phyloP scores from a whole-genome alignment of 495 filamentous ascomycete species.

The Penicillium ochrochloron region DNA sequence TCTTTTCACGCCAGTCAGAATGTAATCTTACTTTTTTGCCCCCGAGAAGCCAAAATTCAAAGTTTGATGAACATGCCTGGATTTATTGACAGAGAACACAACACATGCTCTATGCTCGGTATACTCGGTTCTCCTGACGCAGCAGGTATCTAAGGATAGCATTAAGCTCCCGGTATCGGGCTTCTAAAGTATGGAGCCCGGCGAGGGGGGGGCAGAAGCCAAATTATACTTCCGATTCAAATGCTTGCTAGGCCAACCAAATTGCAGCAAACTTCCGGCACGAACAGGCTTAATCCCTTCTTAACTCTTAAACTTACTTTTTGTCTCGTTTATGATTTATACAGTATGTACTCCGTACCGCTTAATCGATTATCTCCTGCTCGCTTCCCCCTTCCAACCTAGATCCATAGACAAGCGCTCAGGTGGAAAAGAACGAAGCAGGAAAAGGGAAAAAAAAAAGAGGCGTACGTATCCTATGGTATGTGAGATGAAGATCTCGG shows the following conservation, averaged over 20 bases:
- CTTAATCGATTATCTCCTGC: neutral
- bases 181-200: neutral
- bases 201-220: neutral
- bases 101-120: neutral
- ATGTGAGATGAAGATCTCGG: constrained; percentile 35
- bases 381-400: neutral
- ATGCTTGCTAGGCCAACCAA: neutral
- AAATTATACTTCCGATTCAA: constrained; percentile 5
- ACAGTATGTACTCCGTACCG: too few relatives aligned
- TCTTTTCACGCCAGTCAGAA: constrained; percentile 10
- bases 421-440: neutral
- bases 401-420: neutral
- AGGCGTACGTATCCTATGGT: constrained; percentile 11
- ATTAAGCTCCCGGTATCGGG: neutral
- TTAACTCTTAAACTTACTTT: neutral
- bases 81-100: neutral
- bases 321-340: neutral
- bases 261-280: constrained; percentile 13
- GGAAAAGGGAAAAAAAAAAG: neutral
- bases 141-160: neutral
- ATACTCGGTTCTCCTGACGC: neutral
- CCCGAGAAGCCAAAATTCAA: neutral
- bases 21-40: neutral
- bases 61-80: neutral
- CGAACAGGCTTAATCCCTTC: constrained; percentile 1